Evolutionary conservation across 176 grass and related monocot species (phyloP).

Genomic region (Elaeis guineensis): DNA sequence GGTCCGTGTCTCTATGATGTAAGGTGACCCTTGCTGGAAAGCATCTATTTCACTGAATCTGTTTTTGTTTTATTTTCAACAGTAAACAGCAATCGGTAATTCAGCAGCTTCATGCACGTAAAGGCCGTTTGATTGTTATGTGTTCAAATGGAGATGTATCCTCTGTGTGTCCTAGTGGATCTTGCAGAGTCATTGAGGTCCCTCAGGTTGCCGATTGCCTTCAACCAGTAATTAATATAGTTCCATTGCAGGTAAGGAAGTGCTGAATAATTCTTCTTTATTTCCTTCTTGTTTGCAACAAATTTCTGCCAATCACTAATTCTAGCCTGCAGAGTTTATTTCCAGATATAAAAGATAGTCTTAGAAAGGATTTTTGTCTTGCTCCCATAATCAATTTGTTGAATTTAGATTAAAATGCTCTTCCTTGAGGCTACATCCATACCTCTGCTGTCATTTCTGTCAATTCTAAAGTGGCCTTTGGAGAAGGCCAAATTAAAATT

Average conservation of each 20-base stretch:
- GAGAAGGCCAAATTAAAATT: too few species aligned
- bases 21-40: not conserved
- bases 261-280: too few species aligned
- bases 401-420: too few species aligned
- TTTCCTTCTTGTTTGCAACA: too few species aligned
- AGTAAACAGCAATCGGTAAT: slow-evolving; percentile 94
- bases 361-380: too few species aligned
- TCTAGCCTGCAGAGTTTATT: too few species aligned
- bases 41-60: not conserved
- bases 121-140: slow-evolving; percentile 73
- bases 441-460: too few species aligned
- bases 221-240: slow-evolving; percentile 82
- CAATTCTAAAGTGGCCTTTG: too few species aligned
- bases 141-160: slow-evolving; percentile 58
- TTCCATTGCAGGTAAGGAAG: slow-evolving; percentile 64
- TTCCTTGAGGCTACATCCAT: too few species aligned
- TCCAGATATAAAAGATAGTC: too few species aligned
- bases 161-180: slow-evolving; percentile 45
- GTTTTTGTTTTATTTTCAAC: slow-evolving; percentile 11
- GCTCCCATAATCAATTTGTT: too few species aligned
- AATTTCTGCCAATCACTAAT: too few species aligned
- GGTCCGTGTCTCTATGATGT: slow-evolving; percentile 22
- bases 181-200: slow-evolving; percentile 68
- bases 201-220: slow-evolving; percentile 64
- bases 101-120: slow-evolving; percentile 86